Evolutionary conservation across 805 yeast genomes (phyloP).

Genomic region (Teunomyces funiuensis): DNA sequence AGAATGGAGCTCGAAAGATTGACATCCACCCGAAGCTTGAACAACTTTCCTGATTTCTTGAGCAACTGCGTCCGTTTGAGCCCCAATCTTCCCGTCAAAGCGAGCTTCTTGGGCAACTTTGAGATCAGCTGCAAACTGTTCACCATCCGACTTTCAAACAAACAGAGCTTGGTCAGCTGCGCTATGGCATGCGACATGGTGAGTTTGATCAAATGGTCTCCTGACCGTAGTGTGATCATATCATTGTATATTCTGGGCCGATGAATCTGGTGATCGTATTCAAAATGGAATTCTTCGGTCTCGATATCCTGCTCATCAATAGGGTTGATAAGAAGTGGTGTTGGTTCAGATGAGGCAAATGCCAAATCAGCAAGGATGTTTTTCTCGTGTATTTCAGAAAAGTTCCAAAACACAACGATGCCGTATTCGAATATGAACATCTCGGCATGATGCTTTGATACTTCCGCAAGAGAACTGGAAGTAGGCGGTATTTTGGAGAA

Average conservation of each 20-base stretch:
- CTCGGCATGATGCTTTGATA: constrained; percentile 71
- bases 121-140: constrained; percentile 79
- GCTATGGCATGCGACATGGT: constrained; percentile 97
- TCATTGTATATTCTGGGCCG: constrained; percentile 85
- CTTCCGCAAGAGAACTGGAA: constrained; percentile 30
- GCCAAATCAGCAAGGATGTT: constrained; percentile 89
- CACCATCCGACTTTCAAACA: constrained; percentile 91
- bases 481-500: constrained; percentile 5
- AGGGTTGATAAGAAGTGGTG: constrained; percentile 63
- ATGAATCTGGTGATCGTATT: constrained; percentile 61
- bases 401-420: constrained; percentile 97
- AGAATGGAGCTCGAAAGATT: constrained; percentile 85
- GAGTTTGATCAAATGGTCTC: constrained; percentile 88
- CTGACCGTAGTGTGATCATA: constrained; percentile 85
- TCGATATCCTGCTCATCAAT: constrained; percentile 87
- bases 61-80: constrained; percentile 79
- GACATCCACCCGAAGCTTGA: constrained; percentile 89
- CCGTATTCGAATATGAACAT: constrained; percentile 90
- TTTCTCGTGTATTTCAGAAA: constrained; percentile 88
- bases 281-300: constrained; percentile 82
- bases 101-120: constrained; percentile 85
- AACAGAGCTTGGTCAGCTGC: constrained; percentile 86
- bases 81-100: constrained; percentile 86
- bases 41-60: constrained; percentile 85
- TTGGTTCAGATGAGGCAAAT: constrained; percentile 52